Evolutionary conservation across 225 moss, liverwort and hornwort species (phyloP).

Genomic region (Sphagnum contortum): DNA sequence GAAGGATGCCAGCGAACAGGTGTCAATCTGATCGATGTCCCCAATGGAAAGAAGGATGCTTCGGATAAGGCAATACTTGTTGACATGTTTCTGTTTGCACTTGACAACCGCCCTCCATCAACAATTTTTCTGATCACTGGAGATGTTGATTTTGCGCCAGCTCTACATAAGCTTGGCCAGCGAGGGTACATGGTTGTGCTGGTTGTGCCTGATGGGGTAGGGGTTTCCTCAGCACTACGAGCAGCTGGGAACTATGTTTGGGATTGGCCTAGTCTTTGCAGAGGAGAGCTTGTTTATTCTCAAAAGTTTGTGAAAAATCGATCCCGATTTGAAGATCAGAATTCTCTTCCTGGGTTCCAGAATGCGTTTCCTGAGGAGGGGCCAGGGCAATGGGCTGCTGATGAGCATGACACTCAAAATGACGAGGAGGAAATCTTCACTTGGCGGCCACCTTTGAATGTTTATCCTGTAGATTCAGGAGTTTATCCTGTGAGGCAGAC

Average conservation of each 20-base stretch:
- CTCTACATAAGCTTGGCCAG: constrained; percentile 87
- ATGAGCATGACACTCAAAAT: constrained; percentile 31
- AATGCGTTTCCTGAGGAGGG: constrained; percentile 36
- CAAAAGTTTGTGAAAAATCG: constrained; percentile 8
- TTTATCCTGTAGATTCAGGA: constrained; percentile 16
- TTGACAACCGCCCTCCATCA: constrained; percentile 84
- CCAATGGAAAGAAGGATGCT: constrained; percentile 91
- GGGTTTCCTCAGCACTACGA: constrained; percentile 71
- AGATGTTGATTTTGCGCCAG: constrained; percentile 88
- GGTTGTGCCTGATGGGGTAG: constrained; percentile 69
- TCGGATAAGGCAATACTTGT: constrained; percentile 93
- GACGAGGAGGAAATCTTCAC: constrained; percentile 46
- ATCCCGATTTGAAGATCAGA: constrained; percentile 31
- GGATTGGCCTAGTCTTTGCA: constrained; percentile 77
- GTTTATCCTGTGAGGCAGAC: constrained; percentile 9
- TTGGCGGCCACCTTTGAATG: constrained; percentile 17
- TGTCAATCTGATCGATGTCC: constrained; percentile 91
- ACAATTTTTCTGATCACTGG: constrained; percentile 90
- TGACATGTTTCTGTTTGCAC: constrained; percentile 84
- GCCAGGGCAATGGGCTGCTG: constrained; percentile 17
- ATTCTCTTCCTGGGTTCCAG: constrained; percentile 28
- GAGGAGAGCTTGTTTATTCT: constrained; percentile 46
- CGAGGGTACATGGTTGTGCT: constrained; percentile 79
- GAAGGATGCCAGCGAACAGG: constrained; percentile 95
- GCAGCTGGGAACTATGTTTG: constrained; percentile 79